Conservation (phyloP, 2,329 filamentous ascomycete species). For the Xenoacremonium recifei region DNA sequence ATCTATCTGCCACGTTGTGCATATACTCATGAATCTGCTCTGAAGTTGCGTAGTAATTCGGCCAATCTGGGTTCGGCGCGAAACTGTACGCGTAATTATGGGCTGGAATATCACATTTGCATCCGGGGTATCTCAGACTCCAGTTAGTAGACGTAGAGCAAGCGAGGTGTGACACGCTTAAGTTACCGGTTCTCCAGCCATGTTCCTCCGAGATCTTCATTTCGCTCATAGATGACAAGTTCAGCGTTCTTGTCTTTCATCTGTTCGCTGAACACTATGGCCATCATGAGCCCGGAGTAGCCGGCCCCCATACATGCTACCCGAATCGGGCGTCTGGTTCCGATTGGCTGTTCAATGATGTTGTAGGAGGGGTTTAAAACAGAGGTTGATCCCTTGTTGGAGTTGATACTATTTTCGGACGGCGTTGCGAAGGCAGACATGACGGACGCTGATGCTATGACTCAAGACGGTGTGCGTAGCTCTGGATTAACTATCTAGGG, state of each 20-base stretch:
- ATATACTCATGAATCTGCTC: not conserved
- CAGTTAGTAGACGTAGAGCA: not conserved
- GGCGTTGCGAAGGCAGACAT: no score
- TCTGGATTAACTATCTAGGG: no score
- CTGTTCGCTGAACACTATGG: not conserved
- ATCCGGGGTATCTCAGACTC: not conserved
- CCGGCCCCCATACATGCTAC: not conserved
- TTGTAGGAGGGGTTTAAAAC: not conserved
- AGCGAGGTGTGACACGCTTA: not conserved
- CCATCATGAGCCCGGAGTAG: not conserved
- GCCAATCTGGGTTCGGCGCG: not conserved
- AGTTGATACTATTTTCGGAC: no score
- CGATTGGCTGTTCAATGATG: not conserved
- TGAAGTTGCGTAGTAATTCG: not conserved
- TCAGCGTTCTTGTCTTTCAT: not conserved
- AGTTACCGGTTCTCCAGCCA: not conserved
- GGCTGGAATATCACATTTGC: not conserved
- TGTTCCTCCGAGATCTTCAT: not conserved
- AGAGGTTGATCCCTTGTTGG: no score
- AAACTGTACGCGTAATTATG: not conserved
- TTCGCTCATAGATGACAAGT: not conserved
- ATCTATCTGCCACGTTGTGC: not conserved
- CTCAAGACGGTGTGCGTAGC: no score
- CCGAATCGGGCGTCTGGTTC: not conserved
- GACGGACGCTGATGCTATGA: no score